A percentile compares a stretch with the other conserved stretches of the same genome.
Evolutionary conservation across 2,329 filamentous ascomycete genomes (phyloP).

Genomic region (Epichloe hybrida): DNA sequence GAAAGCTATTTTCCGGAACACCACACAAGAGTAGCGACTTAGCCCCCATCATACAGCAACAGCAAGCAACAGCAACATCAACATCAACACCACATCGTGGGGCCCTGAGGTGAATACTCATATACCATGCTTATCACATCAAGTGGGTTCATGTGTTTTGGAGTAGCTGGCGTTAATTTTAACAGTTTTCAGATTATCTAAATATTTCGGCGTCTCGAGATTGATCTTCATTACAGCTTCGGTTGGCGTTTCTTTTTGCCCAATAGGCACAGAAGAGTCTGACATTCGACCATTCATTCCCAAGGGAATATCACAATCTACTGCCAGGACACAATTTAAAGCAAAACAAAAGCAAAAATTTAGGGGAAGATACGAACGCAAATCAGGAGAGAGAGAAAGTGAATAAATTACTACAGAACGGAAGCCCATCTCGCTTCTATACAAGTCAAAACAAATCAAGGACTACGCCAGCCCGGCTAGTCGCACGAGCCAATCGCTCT

Average conservation of each 20-base stretch:
- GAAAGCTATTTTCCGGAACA: neutral
- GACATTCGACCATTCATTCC: neutral
- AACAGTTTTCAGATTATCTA: neutral
- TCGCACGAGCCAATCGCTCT: neutral
- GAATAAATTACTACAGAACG: neutral
- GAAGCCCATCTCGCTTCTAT: neutral
- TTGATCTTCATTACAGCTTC: constrained; percentile 10
- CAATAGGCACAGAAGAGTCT: neutral
- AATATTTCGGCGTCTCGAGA: neutral
- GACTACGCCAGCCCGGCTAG: neutral
- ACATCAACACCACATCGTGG: neutral
- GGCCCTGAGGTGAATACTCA: neutral
- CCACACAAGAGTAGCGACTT: too few relatives aligned
- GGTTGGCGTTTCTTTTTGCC: neutral
- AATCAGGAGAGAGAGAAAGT: neutral
- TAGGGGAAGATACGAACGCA: neutral
- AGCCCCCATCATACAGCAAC: neutral
- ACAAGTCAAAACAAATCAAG: neutral
- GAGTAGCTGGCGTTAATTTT: neutral
- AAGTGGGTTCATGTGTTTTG: neutral
- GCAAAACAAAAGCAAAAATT: neutral
- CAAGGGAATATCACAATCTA: neutral
- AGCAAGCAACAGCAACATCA: neutral
- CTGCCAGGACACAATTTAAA: neutral
- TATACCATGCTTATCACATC: neutral